Conservation (phyloP, 1,284 basidiomycete species). For the Porodaedalea pini region DNA sequence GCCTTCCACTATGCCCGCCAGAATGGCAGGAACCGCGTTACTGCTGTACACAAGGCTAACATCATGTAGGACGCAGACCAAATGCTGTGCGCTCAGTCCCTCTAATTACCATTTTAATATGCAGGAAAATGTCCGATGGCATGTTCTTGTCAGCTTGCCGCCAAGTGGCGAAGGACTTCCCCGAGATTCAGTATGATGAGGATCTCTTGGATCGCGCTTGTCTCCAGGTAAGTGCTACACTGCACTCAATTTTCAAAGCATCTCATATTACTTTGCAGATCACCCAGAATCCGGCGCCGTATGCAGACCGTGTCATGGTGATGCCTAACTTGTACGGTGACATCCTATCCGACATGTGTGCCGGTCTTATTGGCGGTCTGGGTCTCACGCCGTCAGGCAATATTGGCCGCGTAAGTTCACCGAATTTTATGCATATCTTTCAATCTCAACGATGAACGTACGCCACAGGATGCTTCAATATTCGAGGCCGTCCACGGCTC, state of each 20-base stretch:
- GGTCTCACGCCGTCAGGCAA: slow-evolving; percentile 98
- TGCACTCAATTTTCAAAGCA: not conserved
- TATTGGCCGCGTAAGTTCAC: slow-evolving; percentile 73
- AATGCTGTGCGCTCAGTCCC: not conserved
- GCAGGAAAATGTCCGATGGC: slow-evolving; percentile 98
- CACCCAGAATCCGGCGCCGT: slow-evolving; percentile 91
- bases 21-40: slow-evolving; percentile 87
- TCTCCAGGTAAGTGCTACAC: slow-evolving; percentile 66
- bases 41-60: slow-evolving; percentile 99
- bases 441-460: slow-evolving; percentile 14
- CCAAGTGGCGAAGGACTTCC: slow-evolving; percentile 95
- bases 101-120: not conserved
- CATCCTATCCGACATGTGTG: slow-evolving; percentile 99
- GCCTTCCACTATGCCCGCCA: slow-evolving; percentile 97
- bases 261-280: slow-evolving; percentile 43
- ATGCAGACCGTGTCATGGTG: slow-evolving; percentile 97
- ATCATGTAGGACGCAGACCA: slow-evolving; percentile 71
- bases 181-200: slow-evolving; percentile 92
- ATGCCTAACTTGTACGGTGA: slow-evolving; percentile 99
- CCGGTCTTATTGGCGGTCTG: slow-evolving; percentile 96
- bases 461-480: slow-evolving; percentile 87
- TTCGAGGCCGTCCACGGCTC: slow-evolving; percentile 99
- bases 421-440: slow-evolving; percentile 1
- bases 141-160: slow-evolving; percentile 99
- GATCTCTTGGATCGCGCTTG: slow-evolving; percentile 97